These are phyloP conservation scores for Kwoniella newhampshirensis DNA, from an alignment of 768 basidiomycete species.

Conservation along the genomic window DNA sequence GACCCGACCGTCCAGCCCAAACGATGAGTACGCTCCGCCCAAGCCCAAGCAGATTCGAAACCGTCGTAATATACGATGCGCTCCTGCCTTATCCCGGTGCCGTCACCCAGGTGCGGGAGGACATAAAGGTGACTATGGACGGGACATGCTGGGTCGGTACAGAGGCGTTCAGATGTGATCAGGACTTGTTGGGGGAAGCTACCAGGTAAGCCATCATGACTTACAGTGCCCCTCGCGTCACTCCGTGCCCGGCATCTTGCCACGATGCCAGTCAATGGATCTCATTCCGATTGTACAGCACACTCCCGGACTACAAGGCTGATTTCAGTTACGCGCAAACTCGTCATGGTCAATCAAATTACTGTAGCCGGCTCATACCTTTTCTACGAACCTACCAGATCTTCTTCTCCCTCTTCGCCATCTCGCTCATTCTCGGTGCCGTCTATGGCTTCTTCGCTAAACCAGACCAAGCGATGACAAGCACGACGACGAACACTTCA, in stretches of 20 bases:
- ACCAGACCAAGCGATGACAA: not conserved
- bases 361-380: slow-evolving; percentile 1
- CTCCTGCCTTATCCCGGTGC: not conserved
- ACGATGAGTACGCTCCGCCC: too few relatives aligned
- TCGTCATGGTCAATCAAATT: too few relatives aligned
- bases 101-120: not conserved
- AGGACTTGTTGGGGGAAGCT: not conserved
- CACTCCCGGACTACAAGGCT: too few relatives aligned
- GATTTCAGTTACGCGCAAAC: too few relatives aligned
- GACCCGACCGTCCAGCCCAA: too few relatives aligned
- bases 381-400: slow-evolving; percentile 5
- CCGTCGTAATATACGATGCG: too few relatives aligned
- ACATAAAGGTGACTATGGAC: not conserved
- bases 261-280: too few relatives aligned
- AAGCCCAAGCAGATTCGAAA: too few relatives aligned
- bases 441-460: not conserved
- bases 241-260: too few relatives aligned
- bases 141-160: not conserved
- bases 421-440: not conserved
- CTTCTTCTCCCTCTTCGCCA: slow-evolving; percentile 2
- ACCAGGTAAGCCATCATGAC: slow-evolving; percentile 2
- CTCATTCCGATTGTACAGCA: too few relatives aligned
- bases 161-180: not conserved
- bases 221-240: too few relatives aligned
- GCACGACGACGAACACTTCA: too few relatives aligned